These are phyloP conservation scores for Ganoderma boninense DNA, from an alignment of 1,284 basidiomycete genomes.

Conservation along the genomic window DNA sequence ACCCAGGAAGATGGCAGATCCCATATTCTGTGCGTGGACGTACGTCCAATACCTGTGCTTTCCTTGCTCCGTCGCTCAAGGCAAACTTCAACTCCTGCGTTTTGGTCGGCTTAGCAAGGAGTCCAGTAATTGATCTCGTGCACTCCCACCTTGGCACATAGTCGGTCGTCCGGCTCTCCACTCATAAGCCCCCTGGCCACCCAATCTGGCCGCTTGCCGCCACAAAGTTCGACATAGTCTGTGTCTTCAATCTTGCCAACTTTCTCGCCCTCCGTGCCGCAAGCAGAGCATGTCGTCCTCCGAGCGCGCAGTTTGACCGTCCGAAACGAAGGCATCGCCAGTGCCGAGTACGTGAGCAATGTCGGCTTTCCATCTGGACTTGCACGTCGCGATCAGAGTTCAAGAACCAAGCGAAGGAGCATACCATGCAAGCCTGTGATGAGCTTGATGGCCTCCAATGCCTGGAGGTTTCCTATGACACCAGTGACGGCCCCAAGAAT, in stretches of 20 bases:
- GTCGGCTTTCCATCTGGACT: slow-evolving; percentile 63
- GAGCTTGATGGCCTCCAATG: slow-evolving; percentile 88
- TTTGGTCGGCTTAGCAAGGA: background rate
- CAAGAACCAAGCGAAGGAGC: slow-evolving; percentile 32
- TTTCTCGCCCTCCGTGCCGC: slow-evolving; percentile 57
- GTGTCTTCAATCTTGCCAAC: slow-evolving; percentile 57
- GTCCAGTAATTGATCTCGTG: background rate
- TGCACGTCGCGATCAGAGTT: background rate
- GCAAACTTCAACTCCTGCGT: slow-evolving; percentile 53
- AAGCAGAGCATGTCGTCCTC: slow-evolving; percentile 69
- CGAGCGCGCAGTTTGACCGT: slow-evolving; percentile 81
- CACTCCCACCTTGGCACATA: slow-evolving; percentile 55
- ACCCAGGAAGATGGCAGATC: slow-evolving; percentile 84
- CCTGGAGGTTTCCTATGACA: slow-evolving; percentile 92
- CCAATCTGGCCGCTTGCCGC: slow-evolving; percentile 72
- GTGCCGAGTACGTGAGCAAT: slow-evolving; percentile 78
- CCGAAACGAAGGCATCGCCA: slow-evolving; percentile 79
- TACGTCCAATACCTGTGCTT: slow-evolving; percentile 80
- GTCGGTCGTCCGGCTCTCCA: slow-evolving; percentile 51
- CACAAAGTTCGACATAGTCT: slow-evolving; percentile 86
- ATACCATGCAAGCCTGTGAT: slow-evolving; percentile 77
- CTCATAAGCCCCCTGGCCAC: slow-evolving; percentile 56
- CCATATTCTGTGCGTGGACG: slow-evolving; percentile 85
- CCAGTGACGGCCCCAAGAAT: slow-evolving; percentile 93
- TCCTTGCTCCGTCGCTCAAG: slow-evolving; percentile 41